A percentile compares a stretch with the other conserved stretches of the same genome.
These are phyloP conservation scores for Lycium barbarum DNA, from an alignment of 257 asterid species.

Conservation along the genomic window DNA sequence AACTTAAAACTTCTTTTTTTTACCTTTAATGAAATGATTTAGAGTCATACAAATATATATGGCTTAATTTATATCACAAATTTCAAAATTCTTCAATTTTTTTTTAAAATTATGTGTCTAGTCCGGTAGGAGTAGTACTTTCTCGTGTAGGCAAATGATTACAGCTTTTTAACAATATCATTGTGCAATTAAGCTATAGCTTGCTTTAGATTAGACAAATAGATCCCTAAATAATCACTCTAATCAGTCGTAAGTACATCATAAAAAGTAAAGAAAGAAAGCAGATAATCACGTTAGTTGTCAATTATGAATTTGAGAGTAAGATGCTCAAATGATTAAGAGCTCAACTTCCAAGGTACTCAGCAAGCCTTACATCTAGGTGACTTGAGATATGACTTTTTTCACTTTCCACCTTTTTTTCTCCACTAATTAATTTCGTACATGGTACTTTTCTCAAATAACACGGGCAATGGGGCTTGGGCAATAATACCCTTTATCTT, in stretches of 20 bases:
- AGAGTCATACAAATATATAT: too few species aligned
- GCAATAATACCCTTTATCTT: too few species aligned
- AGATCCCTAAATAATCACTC: neutral
- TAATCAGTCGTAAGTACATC: neutral
- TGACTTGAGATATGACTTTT: neutral
- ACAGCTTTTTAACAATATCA: neutral
- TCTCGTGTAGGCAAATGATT: neutral
- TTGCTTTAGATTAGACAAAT: neutral
- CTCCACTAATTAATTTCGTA: neutral
- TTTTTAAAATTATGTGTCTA: too few species aligned
- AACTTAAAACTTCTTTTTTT: too few species aligned
- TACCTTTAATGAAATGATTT: too few species aligned
- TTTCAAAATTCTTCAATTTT: too few species aligned
- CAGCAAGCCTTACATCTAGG: neutral
- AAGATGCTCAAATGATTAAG: slow-evolving; percentile 14
- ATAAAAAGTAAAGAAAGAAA: neutral
- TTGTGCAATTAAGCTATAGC: neutral
- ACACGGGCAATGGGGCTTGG: too few species aligned
- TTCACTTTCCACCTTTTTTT: neutral
- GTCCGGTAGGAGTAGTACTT: neutral
- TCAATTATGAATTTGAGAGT: slow-evolving; percentile 13
- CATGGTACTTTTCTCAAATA: neutral
- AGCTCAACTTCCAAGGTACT: slow-evolving; percentile 20
- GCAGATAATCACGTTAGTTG: neutral
- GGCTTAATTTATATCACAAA: too few species aligned